A percentile compares a stretch with the other conserved stretches of the same genome.
Evolutionary conservation across 2,329 filamentous ascomycete species (phyloP).

Genomic region (Aspergillus clavatus): DNA sequence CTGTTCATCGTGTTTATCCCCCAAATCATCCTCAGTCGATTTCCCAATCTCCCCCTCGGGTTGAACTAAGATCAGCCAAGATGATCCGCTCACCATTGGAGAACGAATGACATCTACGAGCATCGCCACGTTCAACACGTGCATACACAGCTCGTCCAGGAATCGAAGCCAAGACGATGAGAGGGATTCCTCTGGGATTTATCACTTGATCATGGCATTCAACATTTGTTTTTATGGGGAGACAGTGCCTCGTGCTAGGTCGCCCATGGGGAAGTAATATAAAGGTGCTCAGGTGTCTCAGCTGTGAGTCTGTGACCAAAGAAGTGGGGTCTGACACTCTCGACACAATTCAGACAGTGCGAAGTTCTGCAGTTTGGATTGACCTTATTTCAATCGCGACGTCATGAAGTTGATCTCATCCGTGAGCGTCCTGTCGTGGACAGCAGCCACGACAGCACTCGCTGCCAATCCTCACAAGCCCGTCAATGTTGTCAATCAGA

Average conservation of each 20-base stretch:
- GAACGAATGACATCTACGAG: conserved; percentile 6
- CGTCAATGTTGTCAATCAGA: conserved; percentile 39
- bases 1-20: no score
- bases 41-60: no score
- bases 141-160: no score
- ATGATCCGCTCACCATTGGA: background rate
- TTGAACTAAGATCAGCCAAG: background rate
- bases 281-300: background rate
- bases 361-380: no score
- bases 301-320: no score
- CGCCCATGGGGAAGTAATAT: background rate
- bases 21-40: no score
- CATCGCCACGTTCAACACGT: conserved; percentile 10
- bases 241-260: background rate
- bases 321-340: no score
- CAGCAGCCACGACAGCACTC: conserved; percentile 14
- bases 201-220: background rate
- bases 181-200: background rate
- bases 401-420: conserved; percentile 20
- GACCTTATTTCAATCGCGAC: background rate
- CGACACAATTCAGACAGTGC: no score
- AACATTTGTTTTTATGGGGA: background rate
- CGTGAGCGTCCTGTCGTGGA: conserved; percentile 12
- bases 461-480: background rate
- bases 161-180: no score